Evolutionary conservation across 371 early-diverging fungal genomes (phyloP).

Genomic region (Choanephora cucurbitarum): DNA sequence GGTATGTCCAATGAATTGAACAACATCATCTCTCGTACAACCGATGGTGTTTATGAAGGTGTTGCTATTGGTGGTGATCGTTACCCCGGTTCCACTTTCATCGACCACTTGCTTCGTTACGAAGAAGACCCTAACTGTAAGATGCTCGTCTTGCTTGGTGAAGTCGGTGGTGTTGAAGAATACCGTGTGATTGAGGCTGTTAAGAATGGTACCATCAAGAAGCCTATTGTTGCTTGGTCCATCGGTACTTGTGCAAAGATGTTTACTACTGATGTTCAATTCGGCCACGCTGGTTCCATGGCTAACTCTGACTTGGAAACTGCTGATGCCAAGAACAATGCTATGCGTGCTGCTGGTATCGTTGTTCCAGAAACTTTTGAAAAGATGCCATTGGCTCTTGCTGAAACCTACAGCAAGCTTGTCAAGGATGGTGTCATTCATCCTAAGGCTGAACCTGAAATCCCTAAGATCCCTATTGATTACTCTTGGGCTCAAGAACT

Average conservation of each 20-base stretch:
- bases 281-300: constrained; percentile 97
- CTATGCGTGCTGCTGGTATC: constrained; percentile 86
- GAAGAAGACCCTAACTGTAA: constrained; percentile 92
- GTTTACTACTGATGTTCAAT: constrained; percentile 98
- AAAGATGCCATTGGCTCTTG: constrained; percentile 83
- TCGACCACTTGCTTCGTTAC: constrained; percentile 95
- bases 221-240: constrained; percentile 98
- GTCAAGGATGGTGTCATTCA: constrained; percentile 74
- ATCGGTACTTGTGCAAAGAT: constrained; percentile 98
- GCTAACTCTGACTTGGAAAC: constrained; percentile 97
- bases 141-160: constrained; percentile 94
- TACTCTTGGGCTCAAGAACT: constrained; percentile 98
- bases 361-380: constrained; percentile 96
- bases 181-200: constrained; percentile 94
- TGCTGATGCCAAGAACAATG: constrained; percentile 94
- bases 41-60: constrained; percentile 98
- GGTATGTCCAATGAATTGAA: constrained; percentile 99
- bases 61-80: constrained; percentile 98
- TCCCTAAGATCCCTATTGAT: constrained; percentile 99
- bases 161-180: constrained; percentile 98
- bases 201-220: constrained; percentile 84
- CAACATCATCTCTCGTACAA: constrained; percentile 94
- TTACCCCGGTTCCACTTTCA: constrained; percentile 98
- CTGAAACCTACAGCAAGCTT: constrained; percentile 76
- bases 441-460: constrained; percentile 83